These are phyloP conservation scores for Lagerstroemia speciosa DNA, from an alignment of 345 rosid genomes.

Conservation along the genomic window DNA sequence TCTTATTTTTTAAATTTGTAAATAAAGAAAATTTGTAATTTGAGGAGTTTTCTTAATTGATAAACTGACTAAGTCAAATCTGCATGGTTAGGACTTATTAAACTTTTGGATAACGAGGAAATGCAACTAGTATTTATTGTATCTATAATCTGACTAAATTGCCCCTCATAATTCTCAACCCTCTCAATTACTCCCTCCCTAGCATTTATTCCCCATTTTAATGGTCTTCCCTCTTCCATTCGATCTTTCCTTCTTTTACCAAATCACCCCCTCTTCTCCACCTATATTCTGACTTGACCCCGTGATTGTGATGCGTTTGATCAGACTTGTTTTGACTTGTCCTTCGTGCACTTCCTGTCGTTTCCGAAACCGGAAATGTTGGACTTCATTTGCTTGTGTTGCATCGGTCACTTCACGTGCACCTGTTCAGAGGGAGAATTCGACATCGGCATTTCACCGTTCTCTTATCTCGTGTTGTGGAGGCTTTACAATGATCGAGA, in stretches of 20 bases:
- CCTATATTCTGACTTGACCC: constrained; percentile 3
- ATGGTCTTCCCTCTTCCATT: constrained; percentile 16
- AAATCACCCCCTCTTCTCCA: constrained; percentile 15
- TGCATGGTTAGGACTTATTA: too few species aligned
- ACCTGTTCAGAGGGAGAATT: neutral
- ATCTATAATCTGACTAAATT: constrained; percentile 73
- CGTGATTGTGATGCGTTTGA: neutral
- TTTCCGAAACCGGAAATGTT: neutral
- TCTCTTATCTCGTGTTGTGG: too few species aligned
- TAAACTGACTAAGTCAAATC: too few species aligned
- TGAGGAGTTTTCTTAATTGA: too few species aligned
- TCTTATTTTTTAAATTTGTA: too few species aligned
- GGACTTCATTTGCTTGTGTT: neutral
- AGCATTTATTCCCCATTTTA: constrained; percentile 76
- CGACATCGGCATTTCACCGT: too few species aligned
- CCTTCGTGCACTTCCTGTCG: neutral
- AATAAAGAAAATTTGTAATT: too few species aligned
- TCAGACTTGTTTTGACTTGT: neutral
- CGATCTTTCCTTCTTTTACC: constrained; percentile 12
- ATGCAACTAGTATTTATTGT: too few species aligned
- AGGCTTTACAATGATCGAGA: neutral
- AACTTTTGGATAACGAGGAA: too few species aligned
- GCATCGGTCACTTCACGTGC: neutral
- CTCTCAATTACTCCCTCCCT: constrained; percentile 65
- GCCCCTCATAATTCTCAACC: constrained; percentile 80